These are phyloP conservation scores for Monosporozyma siamensis DNA, from an alignment of 805 yeast species.

Conservation along the genomic window DNA sequence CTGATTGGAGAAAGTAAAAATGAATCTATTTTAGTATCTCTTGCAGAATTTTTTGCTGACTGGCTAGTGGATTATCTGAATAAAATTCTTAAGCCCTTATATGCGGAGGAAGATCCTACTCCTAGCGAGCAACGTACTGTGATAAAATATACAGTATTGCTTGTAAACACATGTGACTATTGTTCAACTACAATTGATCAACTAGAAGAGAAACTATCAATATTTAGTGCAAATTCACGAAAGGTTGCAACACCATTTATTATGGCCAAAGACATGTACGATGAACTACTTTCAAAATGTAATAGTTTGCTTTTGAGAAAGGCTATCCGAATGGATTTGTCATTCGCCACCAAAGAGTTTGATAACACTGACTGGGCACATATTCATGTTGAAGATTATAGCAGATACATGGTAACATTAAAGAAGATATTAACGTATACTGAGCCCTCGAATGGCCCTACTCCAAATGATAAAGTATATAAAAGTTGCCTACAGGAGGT, in stretches of 20 bases:
- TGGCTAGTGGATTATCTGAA: constrained; percentile 53
- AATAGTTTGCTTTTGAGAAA: constrained; percentile 48
- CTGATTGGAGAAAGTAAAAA: constrained; percentile 31
- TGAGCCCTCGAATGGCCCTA: constrained; percentile 13
- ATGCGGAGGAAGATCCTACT: constrained; percentile 32
- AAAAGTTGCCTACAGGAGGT: constrained; percentile 28
- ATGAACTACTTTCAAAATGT: constrained; percentile 48
- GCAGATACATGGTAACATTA: constrained; percentile 58
- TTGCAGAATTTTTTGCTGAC: constrained; percentile 53
- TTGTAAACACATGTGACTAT: constrained; percentile 84
- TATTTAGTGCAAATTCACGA: constrained; percentile 34
- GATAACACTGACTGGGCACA: constrained; percentile 64
- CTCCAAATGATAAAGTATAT: constrained; percentile 30
- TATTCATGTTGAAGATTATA: constrained; percentile 59
- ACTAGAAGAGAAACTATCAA: constrained; percentile 51
- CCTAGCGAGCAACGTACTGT: constrained; percentile 38
- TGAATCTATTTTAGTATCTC: constrained; percentile 27
- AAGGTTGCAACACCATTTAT: constrained; percentile 44
- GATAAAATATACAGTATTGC: constrained; percentile 54
- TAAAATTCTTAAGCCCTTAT: constrained; percentile 39
- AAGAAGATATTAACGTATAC: constrained; percentile 33
- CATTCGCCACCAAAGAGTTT: constrained; percentile 78
- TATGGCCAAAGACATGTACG: constrained; percentile 44
- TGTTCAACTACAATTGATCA: constrained; percentile 72
- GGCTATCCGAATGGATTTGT: constrained; percentile 46